Percentiles rank a stretch among this genome's conserved stretches.
Conservation (phyloP, 1,284 basidiomycete species). For the Cystobasidium pallidum region DNA sequence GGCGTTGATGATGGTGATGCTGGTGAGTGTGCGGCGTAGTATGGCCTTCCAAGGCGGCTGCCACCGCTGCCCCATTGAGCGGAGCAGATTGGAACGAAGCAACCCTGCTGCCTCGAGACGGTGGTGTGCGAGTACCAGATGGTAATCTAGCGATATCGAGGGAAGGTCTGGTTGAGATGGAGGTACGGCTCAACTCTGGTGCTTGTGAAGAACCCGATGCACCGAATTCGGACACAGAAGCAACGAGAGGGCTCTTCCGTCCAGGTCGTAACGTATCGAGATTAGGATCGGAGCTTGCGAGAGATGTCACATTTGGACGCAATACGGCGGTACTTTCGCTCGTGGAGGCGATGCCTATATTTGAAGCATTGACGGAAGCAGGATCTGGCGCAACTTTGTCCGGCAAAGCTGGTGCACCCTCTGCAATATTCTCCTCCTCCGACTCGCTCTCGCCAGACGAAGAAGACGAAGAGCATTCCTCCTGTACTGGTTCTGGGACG, state of each 20-base stretch:
- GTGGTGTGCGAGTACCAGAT: conserved; percentile 17
- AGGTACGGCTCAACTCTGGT: background rate
- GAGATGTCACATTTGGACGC: background rate
- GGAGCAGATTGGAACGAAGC: background rate
- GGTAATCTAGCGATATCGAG: conserved; percentile 17
- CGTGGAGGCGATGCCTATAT: background rate
- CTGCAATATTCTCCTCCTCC: conserved; percentile 74
- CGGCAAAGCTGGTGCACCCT: conserved; percentile 5
- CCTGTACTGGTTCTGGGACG: conserved; percentile 34
- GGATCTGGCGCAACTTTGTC: conserved; percentile 3
- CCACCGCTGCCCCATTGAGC: conserved; percentile 4
- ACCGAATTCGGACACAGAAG: conserved; percentile 7
- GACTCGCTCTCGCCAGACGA: conserved; percentile 73
- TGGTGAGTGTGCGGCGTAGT: conserved; percentile 5
- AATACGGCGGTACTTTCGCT: conserved; percentile 10
- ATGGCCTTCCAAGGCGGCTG: conserved; percentile 16
- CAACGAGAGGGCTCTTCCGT: conserved; percentile 26
- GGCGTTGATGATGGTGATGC: background rate
- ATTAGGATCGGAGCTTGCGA: conserved; percentile 4
- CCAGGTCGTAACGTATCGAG: conserved; percentile 42
- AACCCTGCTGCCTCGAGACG: conserved; percentile 16
- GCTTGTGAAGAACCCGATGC: background rate
- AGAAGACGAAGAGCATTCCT: conserved; percentile 19
- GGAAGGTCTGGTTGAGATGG: conserved; percentile 15
- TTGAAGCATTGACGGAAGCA: background rate